Evolutionary conservation across 1,139 yeast genomes (phyloP).

Genomic region (Yamadazyma sp.): DNA sequence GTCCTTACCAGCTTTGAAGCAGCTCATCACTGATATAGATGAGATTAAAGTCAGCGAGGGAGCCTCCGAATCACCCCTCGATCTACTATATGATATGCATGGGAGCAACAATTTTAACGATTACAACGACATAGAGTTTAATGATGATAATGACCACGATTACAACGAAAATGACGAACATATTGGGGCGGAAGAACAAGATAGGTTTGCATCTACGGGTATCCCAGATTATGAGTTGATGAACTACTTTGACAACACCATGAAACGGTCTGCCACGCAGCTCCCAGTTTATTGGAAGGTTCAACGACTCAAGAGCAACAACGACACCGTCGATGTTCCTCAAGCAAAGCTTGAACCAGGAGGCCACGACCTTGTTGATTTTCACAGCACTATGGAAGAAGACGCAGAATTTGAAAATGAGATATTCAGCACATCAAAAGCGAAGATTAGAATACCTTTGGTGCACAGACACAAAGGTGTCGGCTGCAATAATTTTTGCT

Average conservation of each 20-base stretch:
- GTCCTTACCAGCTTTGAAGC: conserved; percentile 55
- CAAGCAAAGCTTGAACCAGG: conserved; percentile 3
- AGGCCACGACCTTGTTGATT: conserved; percentile 22
- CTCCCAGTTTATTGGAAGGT: conserved; percentile 89
- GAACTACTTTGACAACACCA: conserved; percentile 74
- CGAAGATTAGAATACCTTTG: conserved; percentile 31
- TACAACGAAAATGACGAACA: conserved; percentile 22
- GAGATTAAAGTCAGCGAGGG: neutral
- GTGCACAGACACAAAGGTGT: conserved; percentile 34
- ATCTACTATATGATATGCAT: conserved; percentile 18
- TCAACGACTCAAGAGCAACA: conserved; percentile 5
- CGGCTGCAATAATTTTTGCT: conserved; percentile 37
- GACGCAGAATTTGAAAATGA: conserved; percentile 33
- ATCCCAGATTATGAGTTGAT: conserved; percentile 66
- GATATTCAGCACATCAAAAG: conserved; percentile 50
- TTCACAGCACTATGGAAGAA: conserved; percentile 47
- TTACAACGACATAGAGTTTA: conserved; percentile 22
- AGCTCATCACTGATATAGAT: conserved; percentile 37
- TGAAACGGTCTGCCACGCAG: conserved; percentile 80
- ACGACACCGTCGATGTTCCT: neutral
- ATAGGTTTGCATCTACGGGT: conserved; percentile 22
- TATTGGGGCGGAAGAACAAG: conserved; percentile 17
- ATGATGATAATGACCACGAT: conserved; percentile 22
- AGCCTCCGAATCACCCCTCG: conserved; percentile 31
- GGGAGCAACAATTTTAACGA: conserved; percentile 20